Conservation (phyloP, 169 alveolate genomes). For the Plasmodium sp. region DNA sequence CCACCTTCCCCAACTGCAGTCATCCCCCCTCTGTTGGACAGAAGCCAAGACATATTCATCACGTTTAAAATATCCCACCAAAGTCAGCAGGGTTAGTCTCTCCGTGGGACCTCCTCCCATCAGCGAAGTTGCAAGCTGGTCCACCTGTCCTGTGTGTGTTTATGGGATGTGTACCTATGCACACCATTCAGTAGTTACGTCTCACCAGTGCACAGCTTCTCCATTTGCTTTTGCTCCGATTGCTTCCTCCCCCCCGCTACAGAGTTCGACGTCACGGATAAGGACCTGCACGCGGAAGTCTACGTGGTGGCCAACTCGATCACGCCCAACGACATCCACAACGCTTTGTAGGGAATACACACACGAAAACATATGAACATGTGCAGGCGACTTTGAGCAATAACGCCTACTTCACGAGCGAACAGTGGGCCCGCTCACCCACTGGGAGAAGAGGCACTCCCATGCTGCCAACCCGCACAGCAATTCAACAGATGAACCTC, state of each 20-base stretch:
- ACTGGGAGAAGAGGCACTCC: neutral
- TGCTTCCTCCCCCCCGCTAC: neutral
- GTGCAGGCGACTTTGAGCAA: neutral
- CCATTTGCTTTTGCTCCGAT: neutral
- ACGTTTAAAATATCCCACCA: constrained; percentile 54
- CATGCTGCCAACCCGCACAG: neutral
- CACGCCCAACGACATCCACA: constrained; percentile 37
- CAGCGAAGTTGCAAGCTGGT: neutral
- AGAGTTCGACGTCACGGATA: constrained; percentile 53
- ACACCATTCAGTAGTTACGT: neutral
- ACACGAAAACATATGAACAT: neutral
- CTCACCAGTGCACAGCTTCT: neutral
- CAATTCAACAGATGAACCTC: neutral
- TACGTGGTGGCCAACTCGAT: constrained; percentile 62
- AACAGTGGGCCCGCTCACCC: neutral
- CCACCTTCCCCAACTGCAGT: neutral
- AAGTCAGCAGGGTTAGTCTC: constrained; percentile 44
- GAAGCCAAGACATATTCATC: constrained; percentile 32
- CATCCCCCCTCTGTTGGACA: constrained; percentile 57
- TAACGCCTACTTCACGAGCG: neutral
- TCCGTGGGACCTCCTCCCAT: neutral
- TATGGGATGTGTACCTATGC: neutral
- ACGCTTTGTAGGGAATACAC: constrained; percentile 16
- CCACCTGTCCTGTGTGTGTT: neutral
- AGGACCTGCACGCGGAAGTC: constrained; percentile 34